phyloP scores from a whole-genome alignment of 192 early-diverging fungal species.

The Gaertneriomyces sp. region DNA sequence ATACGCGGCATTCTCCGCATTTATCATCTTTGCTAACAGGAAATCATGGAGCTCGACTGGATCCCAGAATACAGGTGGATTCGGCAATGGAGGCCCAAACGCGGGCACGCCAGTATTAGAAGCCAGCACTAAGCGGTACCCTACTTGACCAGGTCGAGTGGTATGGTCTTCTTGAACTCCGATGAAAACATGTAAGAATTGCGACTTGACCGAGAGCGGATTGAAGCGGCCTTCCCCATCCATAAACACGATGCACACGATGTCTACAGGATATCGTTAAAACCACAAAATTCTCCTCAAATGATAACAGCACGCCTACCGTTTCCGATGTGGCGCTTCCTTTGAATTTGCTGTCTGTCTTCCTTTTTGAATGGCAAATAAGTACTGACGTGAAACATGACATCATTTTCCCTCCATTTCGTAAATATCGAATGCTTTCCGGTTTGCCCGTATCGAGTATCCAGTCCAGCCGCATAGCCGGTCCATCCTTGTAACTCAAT shows the following conservation, averaged over 20 bases:
- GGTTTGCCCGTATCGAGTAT: conserved; percentile 35
- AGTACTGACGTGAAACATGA: conserved; percentile 51
- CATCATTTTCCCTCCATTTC: conserved; percentile 38
- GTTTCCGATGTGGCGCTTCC: conserved; percentile 53
- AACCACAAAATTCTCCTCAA: background rate
- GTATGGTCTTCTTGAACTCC: conserved; percentile 30
- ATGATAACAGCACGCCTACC: conserved; percentile 20
- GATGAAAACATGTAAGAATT: conserved; percentile 49
- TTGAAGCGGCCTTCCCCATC: conserved; percentile 41
- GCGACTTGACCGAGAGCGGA: conserved; percentile 37
- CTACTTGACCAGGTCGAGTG: conserved; percentile 17
- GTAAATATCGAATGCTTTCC: conserved; percentile 33
- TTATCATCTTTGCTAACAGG: conserved; percentile 45
- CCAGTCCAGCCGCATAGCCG: conserved; percentile 45
- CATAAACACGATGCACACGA: conserved; percentile 42
- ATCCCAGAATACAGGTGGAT: conserved; percentile 34
- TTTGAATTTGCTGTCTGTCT: conserved; percentile 47
- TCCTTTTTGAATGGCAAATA: conserved; percentile 36
- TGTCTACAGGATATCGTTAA: conserved; percentile 27
- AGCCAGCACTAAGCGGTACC: conserved; percentile 38
- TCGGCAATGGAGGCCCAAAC: conserved; percentile 42
- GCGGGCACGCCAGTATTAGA: conserved; percentile 36
- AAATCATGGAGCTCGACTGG: conserved; percentile 32
- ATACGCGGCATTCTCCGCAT: conserved; percentile 48
- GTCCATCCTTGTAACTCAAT: conserved; percentile 31